Evolutionary conservation across 2,329 filamentous ascomycete genomes (phyloP).

Genomic region (Dichotomopilus funicola): DNA sequence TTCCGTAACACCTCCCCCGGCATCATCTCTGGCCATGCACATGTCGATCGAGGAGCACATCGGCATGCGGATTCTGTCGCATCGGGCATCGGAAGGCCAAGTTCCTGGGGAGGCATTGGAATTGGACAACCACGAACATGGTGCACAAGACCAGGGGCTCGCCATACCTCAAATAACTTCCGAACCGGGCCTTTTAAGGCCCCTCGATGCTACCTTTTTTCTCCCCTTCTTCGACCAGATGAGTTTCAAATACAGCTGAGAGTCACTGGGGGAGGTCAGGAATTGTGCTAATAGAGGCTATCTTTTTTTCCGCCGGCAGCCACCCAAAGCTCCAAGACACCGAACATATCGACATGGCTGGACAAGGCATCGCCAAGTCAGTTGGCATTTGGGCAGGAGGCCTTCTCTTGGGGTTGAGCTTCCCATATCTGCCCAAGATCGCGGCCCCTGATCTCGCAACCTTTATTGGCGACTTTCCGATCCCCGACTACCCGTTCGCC

Average conservation of each 20-base stretch:
- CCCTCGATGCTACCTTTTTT: too few relatives aligned
- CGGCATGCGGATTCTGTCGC: too few relatives aligned
- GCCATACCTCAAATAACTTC: neutral
- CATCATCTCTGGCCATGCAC: constrained; percentile 5
- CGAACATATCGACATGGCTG: constrained; percentile 8
- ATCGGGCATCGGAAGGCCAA: constrained; percentile 9
- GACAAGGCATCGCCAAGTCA: constrained; percentile 10
- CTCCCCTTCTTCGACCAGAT: too few relatives aligned
- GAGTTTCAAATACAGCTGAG: too few relatives aligned
- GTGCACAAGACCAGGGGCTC: neutral
- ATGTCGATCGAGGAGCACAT: constrained; percentile 1
- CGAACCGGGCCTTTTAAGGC: too few relatives aligned
- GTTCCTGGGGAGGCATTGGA: constrained; percentile 1
- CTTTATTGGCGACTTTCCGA: constrained; percentile 20
- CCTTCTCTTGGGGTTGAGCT: constrained; percentile 18
- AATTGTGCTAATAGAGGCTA: too few relatives aligned
- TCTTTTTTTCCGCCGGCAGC: too few relatives aligned
- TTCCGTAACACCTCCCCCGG: constrained; percentile 7
- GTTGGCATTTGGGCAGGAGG: constrained; percentile 19
- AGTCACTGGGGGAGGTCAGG: too few relatives aligned
- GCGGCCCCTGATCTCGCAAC: constrained; percentile 16
- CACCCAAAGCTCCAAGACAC: too few relatives aligned
- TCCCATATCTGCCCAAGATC: constrained; percentile 19
- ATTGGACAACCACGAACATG: neutral
- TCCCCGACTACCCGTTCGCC: constrained; percentile 19